phyloP scores from a whole-genome alignment of 2,329 filamentous ascomycete genomes.

The Bipolaris victoriae region DNA sequence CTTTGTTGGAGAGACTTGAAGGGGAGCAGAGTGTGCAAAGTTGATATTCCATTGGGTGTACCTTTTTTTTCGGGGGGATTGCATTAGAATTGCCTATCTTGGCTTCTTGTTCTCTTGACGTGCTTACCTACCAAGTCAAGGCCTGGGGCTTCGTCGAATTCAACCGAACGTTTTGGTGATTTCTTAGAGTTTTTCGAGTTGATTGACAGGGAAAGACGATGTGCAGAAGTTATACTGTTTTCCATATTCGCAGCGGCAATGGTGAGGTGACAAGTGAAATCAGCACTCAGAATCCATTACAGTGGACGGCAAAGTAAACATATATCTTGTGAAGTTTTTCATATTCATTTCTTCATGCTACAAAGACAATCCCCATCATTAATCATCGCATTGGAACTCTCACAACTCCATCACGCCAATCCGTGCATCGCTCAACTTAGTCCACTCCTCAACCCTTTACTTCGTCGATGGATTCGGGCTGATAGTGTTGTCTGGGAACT shows the following conservation, averaged over 20 bases:
- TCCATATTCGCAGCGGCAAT: too few relatives aligned
- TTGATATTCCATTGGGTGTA: neutral
- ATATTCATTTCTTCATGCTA: neutral
- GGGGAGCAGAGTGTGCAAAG: neutral
- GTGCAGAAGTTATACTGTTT: too few relatives aligned
- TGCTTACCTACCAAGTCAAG: too few relatives aligned
- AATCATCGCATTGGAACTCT: neutral
- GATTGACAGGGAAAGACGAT: too few relatives aligned
- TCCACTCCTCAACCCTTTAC: constrained; percentile 1
- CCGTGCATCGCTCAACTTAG: neutral
- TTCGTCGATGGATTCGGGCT: constrained; percentile 34
- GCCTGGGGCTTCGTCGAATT: too few relatives aligned
- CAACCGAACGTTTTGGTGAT: too few relatives aligned
- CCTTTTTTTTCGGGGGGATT: neutral
- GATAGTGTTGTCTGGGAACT: constrained; percentile 55
- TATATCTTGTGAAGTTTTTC: neutral
- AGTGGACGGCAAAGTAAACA: too few relatives aligned
- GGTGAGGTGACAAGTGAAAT: too few relatives aligned
- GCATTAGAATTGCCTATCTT: neutral
- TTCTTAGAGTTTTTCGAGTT: too few relatives aligned
- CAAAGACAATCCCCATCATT: neutral
- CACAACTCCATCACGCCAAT: neutral
- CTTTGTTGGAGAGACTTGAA: neutral
- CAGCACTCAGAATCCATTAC: too few relatives aligned
- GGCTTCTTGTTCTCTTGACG: neutral